Evolutionary conservation across 345 rosid genomes (phyloP).

Genomic region (thale cress (Arabidopsis thaliana)): DNA sequence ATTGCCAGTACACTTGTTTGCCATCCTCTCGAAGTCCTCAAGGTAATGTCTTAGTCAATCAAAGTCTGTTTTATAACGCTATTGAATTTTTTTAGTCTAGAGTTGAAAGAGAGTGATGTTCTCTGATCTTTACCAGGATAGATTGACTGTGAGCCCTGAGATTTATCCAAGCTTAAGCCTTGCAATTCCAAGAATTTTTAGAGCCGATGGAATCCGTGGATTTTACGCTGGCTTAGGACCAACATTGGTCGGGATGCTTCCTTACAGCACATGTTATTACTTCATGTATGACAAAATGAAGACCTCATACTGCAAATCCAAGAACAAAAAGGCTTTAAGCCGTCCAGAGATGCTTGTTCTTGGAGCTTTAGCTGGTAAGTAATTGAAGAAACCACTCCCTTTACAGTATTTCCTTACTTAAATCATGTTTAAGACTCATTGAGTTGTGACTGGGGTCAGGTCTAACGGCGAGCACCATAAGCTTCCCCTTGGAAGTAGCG

Average conservation of each 20-base stretch:
- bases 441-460: conserved; percentile 53
- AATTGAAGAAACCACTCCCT: not conserved
- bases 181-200: conserved; percentile 77
- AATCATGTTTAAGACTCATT: conserved; percentile 6
- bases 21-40: conserved; percentile 98
- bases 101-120: conserved; percentile 22
- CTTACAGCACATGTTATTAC: conserved; percentile 94
- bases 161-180: conserved; percentile 77
- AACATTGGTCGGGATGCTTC: conserved; percentile 94
- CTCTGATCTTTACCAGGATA: conserved; percentile 66
- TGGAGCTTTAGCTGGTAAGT: conserved; percentile 89
- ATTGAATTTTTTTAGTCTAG: not conserved
- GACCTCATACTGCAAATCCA: conserved; percentile 70
- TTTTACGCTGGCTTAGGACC: conserved; percentile 89
- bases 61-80: not conserved
- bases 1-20: conserved; percentile 86
- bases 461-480: conserved; percentile 90
- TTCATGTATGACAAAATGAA: conserved; percentile 88
- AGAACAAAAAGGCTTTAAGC: conserved; percentile 79
- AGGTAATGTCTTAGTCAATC: conserved; percentile 52
- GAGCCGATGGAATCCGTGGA: conserved; percentile 83
- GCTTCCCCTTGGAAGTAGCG: conserved; percentile 97
- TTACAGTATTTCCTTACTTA: not conserved
- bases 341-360: conserved; percentile 92
- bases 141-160: conserved; percentile 89